Evolutionary conservation across 768 basidiomycete genomes (phyloP), one percentile per base, ranked within the genome.

Genomic region (Austroboletus festivus): DNA sequence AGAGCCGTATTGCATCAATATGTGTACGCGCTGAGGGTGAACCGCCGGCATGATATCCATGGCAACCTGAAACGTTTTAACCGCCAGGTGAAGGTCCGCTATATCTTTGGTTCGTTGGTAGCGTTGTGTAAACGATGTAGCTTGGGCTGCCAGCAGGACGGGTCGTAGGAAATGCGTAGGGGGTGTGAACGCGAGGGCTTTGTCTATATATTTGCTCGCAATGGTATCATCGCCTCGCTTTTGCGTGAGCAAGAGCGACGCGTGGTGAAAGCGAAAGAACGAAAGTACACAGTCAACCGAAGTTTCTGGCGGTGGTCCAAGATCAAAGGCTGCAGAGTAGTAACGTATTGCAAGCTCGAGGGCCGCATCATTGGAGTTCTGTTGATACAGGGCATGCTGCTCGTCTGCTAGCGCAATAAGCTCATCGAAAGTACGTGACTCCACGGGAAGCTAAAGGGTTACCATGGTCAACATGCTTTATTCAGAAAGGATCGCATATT

Each of bases 351-450:
- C 55, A 22, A 43, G 43, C 38, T 56, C 49, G 21, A 53, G 52
- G 5, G 40, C 7, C 22, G 16, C 28, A 11, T 7, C 13, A 31
- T 56, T 48, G 16, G n/a, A 33, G 38, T 22, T 37, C 18, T 44
- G 43, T 18, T 45, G 28, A 46, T 59, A 58, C 31, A 43, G 13
- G 2, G 35, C 34, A 47, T 35, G 16, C 4, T 52, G 50, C 26
- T 52, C 38, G 12, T 55, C 48, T 5, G 48, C 58, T 15, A 47
- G 39, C 31, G 22, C 35, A 9, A 58, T 46, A 15, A 55, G 38
- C 6, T 44, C 48, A n/a, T 50, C 46, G 16, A 59, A 58, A 3
- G 26, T 72, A 52, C 71, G 76, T 7, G 38, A 46, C 6, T 5
- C 26, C 12, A 13, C 31, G 30, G 49, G 16, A 52, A 26, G 8